phyloP scores from a whole-genome alignment of 352 stramenopile genomes.

The Phytophthora hybrid region DNA sequence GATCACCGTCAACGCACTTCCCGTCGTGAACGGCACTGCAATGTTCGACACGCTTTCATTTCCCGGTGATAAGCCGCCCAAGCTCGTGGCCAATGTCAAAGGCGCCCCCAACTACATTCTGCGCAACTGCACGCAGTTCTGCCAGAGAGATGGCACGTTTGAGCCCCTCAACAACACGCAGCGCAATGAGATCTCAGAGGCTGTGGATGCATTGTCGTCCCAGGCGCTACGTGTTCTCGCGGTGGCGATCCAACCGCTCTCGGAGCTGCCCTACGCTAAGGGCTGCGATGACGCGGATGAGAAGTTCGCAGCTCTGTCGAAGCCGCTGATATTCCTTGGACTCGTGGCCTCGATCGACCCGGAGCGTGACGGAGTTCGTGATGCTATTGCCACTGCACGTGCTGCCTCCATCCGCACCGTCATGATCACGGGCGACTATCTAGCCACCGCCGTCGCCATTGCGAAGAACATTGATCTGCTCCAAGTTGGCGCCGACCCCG shows the following conservation, averaged over 20 bases:
- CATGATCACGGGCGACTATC: conserved; percentile 97
- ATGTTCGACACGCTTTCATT: conserved; percentile 57
- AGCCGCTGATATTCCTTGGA: conserved; percentile 92
- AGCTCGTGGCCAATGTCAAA: conserved; percentile 68
- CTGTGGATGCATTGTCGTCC: conserved; percentile 74
- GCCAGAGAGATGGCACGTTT: conserved; percentile 59
- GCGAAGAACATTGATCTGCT: conserved; percentile 94
- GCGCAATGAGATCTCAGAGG: conserved; percentile 59
- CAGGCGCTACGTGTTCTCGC: conserved; percentile 90
- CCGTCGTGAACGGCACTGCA: conserved; percentile 28
- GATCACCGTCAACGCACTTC: conserved; percentile 78
- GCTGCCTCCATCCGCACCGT: conserved; percentile 73
- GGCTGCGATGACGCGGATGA: conserved; percentile 70
- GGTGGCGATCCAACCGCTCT: conserved; percentile 84
- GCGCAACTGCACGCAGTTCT: conserved; percentile 68
- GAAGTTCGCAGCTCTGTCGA: conserved; percentile 69
- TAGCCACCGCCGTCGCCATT: conserved; percentile 96
- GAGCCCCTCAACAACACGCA: conserved; percentile 49
- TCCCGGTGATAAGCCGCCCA: conserved; percentile 45
- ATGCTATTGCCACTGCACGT: conserved; percentile 55
- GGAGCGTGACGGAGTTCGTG: conserved; percentile 65
- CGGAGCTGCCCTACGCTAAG: conserved; percentile 49
- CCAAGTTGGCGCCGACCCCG: conserved; percentile 64
- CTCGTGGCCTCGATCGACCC: conserved; percentile 94
- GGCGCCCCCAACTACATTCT: conserved; percentile 80